These are phyloP conservation scores for Tripterygium wilfordii DNA, from an alignment of 177 flowering plant species.

Conservation along the genomic window DNA sequence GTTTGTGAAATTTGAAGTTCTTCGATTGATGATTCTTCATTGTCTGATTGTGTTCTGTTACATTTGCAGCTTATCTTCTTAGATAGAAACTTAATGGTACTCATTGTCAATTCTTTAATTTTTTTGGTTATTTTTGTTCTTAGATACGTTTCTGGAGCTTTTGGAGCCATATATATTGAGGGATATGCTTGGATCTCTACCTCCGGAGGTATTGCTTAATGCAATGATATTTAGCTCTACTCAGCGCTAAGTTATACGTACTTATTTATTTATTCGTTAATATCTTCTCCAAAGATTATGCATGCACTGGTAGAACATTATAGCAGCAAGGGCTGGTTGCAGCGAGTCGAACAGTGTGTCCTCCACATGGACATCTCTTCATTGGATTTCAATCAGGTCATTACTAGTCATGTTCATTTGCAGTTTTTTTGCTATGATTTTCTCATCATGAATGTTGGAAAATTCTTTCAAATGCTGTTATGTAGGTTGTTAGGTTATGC, in stretches of 20 bases:
- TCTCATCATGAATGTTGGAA: background rate
- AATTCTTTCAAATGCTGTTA: constrained; percentile 6
- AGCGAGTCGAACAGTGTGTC: constrained; percentile 96
- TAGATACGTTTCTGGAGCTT: constrained; percentile 97
- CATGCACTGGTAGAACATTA: constrained; percentile 98
- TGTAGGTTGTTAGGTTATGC: constrained; percentile 85
- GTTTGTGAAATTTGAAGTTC: too few species aligned
- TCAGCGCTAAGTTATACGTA: background rate
- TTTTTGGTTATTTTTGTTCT: constrained; percentile 4
- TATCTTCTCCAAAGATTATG: constrained; percentile 59
- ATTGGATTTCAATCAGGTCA: constrained; percentile 96
- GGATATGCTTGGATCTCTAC: constrained; percentile 95
- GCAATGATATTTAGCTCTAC: background rate
- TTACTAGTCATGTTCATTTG: constrained; percentile 6
- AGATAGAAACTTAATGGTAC: too few species aligned
- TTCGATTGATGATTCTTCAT: too few species aligned
- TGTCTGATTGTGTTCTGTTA: too few species aligned
- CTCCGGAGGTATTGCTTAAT: constrained; percentile 71
- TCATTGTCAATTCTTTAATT: too few species aligned
- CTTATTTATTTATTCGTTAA: background rate
- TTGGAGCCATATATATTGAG: constrained; percentile 94
- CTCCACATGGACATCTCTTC: constrained; percentile 99
- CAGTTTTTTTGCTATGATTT: constrained; percentile 1
- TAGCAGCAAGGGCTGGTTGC: constrained; percentile 94
- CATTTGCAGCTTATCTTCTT: too few species aligned